phyloP scores from a whole-genome alignment of 2,329 filamentous ascomycete genomes.

The Ophiostoma piceae region DNA sequence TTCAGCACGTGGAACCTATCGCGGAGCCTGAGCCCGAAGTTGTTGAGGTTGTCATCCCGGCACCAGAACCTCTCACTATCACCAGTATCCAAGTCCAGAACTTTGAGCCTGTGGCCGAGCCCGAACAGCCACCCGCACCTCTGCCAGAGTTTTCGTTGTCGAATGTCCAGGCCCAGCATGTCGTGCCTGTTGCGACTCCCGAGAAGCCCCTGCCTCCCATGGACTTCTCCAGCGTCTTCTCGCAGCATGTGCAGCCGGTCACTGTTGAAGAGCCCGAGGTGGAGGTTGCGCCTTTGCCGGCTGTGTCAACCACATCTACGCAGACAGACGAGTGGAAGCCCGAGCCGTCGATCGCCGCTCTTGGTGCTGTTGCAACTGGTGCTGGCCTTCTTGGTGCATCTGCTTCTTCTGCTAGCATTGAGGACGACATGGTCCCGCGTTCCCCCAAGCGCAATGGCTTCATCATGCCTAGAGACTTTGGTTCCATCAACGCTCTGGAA shows the following conservation, averaged over 20 bases:
- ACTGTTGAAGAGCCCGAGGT: slow-evolving; percentile 19
- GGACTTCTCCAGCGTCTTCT: slow-evolving; percentile 21
- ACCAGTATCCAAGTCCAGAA: slow-evolving; percentile 25
- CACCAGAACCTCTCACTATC: slow-evolving; percentile 29
- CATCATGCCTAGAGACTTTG: slow-evolving; percentile 48
- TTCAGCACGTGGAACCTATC: slow-evolving; percentile 29
- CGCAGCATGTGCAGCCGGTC: slow-evolving; percentile 22
- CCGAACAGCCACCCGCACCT: slow-evolving; percentile 24
- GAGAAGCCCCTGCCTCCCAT: slow-evolving; percentile 24
- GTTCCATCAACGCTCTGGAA: slow-evolving; percentile 18
- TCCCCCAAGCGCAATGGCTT: slow-evolving; percentile 53
- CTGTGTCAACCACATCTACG: slow-evolving; percentile 17
- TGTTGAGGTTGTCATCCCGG: slow-evolving; percentile 28
- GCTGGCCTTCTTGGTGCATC: slow-evolving; percentile 17
- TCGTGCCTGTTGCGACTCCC: slow-evolving; percentile 30
- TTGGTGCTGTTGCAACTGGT: slow-evolving; percentile 14
- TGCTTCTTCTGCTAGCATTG: slow-evolving; percentile 34
- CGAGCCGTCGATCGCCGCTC: slow-evolving; percentile 36
- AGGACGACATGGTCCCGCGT: slow-evolving; percentile 29
- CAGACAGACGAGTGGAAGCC: slow-evolving; percentile 27
- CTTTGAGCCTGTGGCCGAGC: slow-evolving; percentile 29
- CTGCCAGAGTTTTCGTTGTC: slow-evolving; percentile 36
- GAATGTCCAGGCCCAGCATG: slow-evolving; percentile 34
- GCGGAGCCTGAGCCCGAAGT: slow-evolving; percentile 31
- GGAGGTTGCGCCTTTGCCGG: background rate